Conservation (phyloP, 495 filamentous ascomycete species). For the Cairneyella variabilis region DNA sequence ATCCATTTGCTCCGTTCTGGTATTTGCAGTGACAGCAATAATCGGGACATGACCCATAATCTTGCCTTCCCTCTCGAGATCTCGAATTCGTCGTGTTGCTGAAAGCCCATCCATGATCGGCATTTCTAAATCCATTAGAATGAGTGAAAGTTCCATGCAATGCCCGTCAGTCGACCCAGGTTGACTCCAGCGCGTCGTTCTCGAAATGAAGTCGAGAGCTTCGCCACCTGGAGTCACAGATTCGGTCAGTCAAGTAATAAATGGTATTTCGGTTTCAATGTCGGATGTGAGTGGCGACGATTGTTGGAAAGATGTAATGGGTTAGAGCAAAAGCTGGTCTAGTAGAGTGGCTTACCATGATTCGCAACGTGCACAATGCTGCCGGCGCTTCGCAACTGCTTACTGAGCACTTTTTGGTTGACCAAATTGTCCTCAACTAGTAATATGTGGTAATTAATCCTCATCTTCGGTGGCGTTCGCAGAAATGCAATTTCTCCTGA, state of each 20-base stretch:
- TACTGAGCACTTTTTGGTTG: conserved; percentile 62
- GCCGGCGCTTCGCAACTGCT: conserved; percentile 65
- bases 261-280: too few species aligned
- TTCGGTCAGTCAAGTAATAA: too few species aligned
- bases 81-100: conserved; percentile 64
- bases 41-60: conserved; percentile 64
- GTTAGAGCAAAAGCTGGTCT: too few species aligned
- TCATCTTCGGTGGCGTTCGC: background rate
- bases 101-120: conserved; percentile 81
- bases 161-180: conserved; percentile 18
- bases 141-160: conserved; percentile 52
- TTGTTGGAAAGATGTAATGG: too few species aligned
- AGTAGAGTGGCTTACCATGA: conserved; percentile 49
- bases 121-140: conserved; percentile 92
- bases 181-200: conserved; percentile 8
- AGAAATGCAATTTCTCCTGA: background rate
- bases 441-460: conserved; percentile 41
- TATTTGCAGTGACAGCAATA: conserved; percentile 79
- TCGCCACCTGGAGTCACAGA: conserved; percentile 47
- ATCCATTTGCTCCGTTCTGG: conserved; percentile 61
- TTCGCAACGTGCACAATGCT: conserved; percentile 69
- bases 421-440: conserved; percentile 85
- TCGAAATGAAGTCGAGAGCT: conserved; percentile 48
- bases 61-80: conserved; percentile 51
- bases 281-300: too few species aligned